Base-by-base conservation (phyloP, 2,329 filamentous ascomycete genomes). In the Zasmidium cellare region DNA sequence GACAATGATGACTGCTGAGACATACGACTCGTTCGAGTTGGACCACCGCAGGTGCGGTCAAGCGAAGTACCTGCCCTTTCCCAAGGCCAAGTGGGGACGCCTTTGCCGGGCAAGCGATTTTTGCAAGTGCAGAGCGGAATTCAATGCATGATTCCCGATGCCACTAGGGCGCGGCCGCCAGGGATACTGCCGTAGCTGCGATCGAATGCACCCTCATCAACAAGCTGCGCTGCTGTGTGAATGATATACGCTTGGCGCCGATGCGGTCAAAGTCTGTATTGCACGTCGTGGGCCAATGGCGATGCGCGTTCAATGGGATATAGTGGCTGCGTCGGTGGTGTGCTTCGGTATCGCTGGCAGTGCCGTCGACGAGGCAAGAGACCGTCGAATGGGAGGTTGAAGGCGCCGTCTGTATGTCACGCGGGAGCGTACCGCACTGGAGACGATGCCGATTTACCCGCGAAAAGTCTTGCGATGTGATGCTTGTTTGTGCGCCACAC, bases 401-500 rank as follows among this genome's bases (percentile, higher is more conserved):
- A 16, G 25, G 24, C 48, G 35, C 35, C 7, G 16, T 9, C 7
- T 11, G 23, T 6, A 11, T 20, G 22, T 51, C 48, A 51, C 48
- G 48, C 48, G 48, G 48, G 18, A 35, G 14, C 25, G n/a, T 51
- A n/a, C 48, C 48, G 48, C 48, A 51, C 48, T 49, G 22, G 46
- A 49, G 46, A 49, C 23, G 35, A 35, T 38, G 48, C 48, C 25
- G 48, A 22, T 51, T 28, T 19, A 35, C 20, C 48, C 48, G 48
- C 7, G 48, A 22, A 51, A 41, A 41, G 35, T 41, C 48, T 35
- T 51, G 16, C n/a, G 18, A 35, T 46, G 25, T 47, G 31, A 41
- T 54, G 57, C 23, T 48, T 51, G 51, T 44, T 28, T 35, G 44
- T 50, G 46, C 57, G 53, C 48, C 49, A 54, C 52, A 9, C 3